Conservation (phyloP, 1,139 yeast genomes). For the Waltiozyma sp. region DNA sequence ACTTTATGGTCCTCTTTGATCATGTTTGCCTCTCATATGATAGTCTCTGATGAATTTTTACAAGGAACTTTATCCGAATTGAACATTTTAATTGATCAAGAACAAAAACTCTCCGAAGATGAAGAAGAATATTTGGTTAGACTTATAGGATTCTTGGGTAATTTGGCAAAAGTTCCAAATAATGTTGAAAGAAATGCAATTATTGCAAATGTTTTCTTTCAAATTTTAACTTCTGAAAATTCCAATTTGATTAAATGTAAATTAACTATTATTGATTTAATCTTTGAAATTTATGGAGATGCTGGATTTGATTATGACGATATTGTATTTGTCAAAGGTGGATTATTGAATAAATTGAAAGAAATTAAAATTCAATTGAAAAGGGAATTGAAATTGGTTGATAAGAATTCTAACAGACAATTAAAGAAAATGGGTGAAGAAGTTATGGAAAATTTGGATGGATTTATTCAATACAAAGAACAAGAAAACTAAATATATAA, state of each 20-base stretch:
- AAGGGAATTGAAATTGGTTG: conserved; percentile 45
- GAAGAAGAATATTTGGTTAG: conserved; percentile 13
- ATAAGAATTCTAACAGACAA: conserved; percentile 47
- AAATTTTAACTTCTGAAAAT: conserved; percentile 18
- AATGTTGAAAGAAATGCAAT: conserved; percentile 34
- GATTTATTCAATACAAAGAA: conserved; percentile 70
- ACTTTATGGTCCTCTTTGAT: conserved; percentile 52
- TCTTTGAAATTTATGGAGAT: conserved; percentile 82
- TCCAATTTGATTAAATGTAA: conserved; percentile 24
- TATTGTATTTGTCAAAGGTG: conserved; percentile 51
- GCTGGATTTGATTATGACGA: conserved; percentile 51
- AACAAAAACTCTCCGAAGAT: conserved; percentile 10
- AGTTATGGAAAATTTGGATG: conserved; percentile 49
- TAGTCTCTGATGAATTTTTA: conserved; percentile 14
- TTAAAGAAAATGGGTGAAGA: conserved; percentile 63
- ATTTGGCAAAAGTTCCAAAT: conserved; percentile 39
- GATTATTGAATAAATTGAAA: conserved; percentile 35
- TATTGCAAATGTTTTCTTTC: conserved; percentile 37
- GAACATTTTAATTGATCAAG: conserved; percentile 7
- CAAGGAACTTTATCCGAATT: conserved; percentile 17
- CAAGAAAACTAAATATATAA: conserved; percentile 20
- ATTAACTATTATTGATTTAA: conserved; percentile 49
- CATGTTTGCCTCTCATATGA: conserved; percentile 28
- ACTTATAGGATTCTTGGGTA: conserved; percentile 41
- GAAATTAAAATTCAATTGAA: conserved; percentile 36